Evolutionary conservation across 192 early-diverging fungal genomes (phyloP).

Genomic region (Coemansia sp.): DNA sequence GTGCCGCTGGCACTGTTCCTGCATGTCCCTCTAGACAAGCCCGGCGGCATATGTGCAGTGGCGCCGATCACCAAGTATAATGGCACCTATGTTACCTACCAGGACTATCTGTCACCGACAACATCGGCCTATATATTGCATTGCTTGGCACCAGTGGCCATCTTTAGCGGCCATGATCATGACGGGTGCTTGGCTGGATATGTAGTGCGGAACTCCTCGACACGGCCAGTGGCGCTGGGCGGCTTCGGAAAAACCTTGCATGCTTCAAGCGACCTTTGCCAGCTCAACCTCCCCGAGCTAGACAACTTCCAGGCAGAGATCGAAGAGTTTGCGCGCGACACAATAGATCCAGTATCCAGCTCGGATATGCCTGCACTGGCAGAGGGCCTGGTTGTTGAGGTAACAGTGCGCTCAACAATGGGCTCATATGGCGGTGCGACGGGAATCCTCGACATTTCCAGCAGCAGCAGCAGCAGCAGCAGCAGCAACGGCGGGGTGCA

Average conservation of each 20-base stretch:
- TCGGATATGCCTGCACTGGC: not conserved
- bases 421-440: constrained; percentile 55
- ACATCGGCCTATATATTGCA: constrained; percentile 54
- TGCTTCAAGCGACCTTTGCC: constrained; percentile 14
- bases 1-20: constrained; percentile 52
- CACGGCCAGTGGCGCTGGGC: constrained; percentile 5
- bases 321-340: constrained; percentile 15
- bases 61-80: constrained; percentile 31
- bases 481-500: not conserved
- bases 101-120: constrained; percentile 55
- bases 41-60: constrained; percentile 50
- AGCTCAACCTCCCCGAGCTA: constrained; percentile 17
- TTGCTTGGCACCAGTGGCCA: constrained; percentile 50
- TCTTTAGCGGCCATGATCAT: constrained; percentile 63
- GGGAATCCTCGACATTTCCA: constrained; percentile 54
- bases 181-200: constrained; percentile 53
- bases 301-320: constrained; percentile 17
- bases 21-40: constrained; percentile 60
- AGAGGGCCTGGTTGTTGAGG: constrained; percentile 30
- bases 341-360: not conserved
- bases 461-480: not conserved
- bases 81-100: constrained; percentile 51
- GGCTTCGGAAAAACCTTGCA: constrained; percentile 2
- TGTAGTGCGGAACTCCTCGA: not conserved
- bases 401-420: constrained; percentile 61